Base-by-base conservation (phyloP, 202 grass and related monocot species). In the Sporobolus alterniflorus region DNA sequence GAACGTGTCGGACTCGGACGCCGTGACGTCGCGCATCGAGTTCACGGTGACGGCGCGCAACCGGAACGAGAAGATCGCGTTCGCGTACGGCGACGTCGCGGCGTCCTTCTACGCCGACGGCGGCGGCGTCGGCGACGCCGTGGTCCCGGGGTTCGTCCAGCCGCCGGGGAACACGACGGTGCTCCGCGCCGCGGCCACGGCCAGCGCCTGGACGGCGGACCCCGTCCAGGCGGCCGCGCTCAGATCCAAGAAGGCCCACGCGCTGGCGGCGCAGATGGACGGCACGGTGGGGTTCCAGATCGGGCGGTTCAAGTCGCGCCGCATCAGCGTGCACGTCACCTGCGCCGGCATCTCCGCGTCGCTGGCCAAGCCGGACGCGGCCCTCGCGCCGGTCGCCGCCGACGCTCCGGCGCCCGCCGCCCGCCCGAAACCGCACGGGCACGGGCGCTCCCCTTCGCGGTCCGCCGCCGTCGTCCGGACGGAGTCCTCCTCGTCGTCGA, bases 21-120 rank as follows among this genome's bases (percentile, higher is more conserved):
- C 92, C 10, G 84, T 98, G 31, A 91, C 91, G 42, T 92, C 96
- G 22, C 89, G 77, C 85, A 64, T 98, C 82, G 92, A 98, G 71
- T 93, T 93, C 87, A 92, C 89, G 34, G 87, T 98, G 49, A 93
- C 93, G 4, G 92, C 89, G 57, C 90, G 91, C 9, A 98, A 98
- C 89, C 89, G 87, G 15, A 98, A 98, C 88, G 89, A 85, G 50
- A 98, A 95, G 82, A 83, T 98, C 51, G 87, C 69, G 1, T 98
- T 95, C 82, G 49, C 64, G 17, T 98, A 95, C 76, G 87, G 87
- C 73, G 93, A 98, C 88, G 77, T 98, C 41, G 71, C 82, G 62
- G 76, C 92, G 49, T 83, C 87, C 14, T 89, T 92, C 84, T 3
- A 36, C 29, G 82, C 92, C 6, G 74, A 88, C 81, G 89, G 86